Evolutionary conservation across 352 stramenopile species (phyloP), one percentile per base, ranked within the genome.

Genomic region (Globisporangium takayamanum): DNA sequence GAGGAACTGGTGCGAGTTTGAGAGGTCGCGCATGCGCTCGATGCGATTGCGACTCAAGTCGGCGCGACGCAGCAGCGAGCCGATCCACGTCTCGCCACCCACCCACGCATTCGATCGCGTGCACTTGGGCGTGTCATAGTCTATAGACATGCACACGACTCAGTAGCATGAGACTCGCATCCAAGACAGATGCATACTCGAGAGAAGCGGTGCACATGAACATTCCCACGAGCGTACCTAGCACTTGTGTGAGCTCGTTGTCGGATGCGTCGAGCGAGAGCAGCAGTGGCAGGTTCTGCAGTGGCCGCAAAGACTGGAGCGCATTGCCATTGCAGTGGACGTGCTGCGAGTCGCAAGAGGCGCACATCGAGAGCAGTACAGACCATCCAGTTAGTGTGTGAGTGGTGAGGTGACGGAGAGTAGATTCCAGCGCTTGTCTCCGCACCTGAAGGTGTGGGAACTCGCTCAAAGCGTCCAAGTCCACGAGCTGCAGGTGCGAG

Each of bases 81-180:
- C 80, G 52, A 89, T 80, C 73, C 78, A 87, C 18, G 73, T 59
- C 47, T 55, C 64, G 11, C 82, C 82, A 41, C 71, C 68, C n/a
- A 75, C 69, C 79, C 78, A 92, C 5, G 78, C 79, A 41, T 74
- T 73, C 37, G 60, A 50, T 2, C 53, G 61, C n/a, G 69, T 80
- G 50, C 83, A 92, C 36, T 73, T 69, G 5, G 81, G 78, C 0
- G 78, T 69, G n/a, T 80, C 68, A 54, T 79, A 92, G 53, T 92
- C 79, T 65, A 26, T 14, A n/a, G n/a, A 22, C 6, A 51, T 10
- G 16, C 26, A 10, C 5, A 63, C 36, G 6, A 41, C 20, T 42
- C 42, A 14, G 12, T 44, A 11, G 12, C 16, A 15, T 14, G 25
- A 26, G 4, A 7, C n/a, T 16, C 45, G n/a, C 22, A 18, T 39